phyloP scores from a whole-genome alignment of 345 rosid genomes.

The Syzygium oleosum region DNA sequence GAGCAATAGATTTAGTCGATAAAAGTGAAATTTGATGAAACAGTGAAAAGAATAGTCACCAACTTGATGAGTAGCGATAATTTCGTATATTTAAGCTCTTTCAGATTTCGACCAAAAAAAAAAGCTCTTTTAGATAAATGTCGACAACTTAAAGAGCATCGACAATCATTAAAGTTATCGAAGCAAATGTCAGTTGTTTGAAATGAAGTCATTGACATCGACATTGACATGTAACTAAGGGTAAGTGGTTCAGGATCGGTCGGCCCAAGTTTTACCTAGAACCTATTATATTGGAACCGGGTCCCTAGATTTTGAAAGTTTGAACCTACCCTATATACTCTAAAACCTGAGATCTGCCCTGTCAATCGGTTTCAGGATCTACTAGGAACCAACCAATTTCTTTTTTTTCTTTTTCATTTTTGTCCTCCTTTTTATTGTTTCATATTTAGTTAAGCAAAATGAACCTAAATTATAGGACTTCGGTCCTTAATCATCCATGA shows the following conservation, averaged over 20 bases:
- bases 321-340: not conserved
- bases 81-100: not conserved
- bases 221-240: not conserved
- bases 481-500: too few species aligned
- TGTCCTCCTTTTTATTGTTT: too few species aligned
- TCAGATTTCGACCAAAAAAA: too few species aligned
- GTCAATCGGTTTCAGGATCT: not conserved
- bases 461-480: not conserved
- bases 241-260: not conserved
- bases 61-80: not conserved
- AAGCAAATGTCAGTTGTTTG: not conserved
- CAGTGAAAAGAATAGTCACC: not conserved
- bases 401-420: too few species aligned
- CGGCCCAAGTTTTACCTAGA: fast-evolving
- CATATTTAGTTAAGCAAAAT: not conserved
- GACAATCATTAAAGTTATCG: not conserved
- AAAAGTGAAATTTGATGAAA: not conserved
- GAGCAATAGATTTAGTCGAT: not conserved
- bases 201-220: not conserved
- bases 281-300: fast-evolving
- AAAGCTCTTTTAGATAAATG: not conserved
- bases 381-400: fast-evolving
- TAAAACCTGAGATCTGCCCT: not conserved
- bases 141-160: not conserved
- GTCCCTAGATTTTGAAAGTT: fast-evolving